Conservation (phyloP, 495 filamentous ascomycete genomes). For the Thozetella sp. region DNA sequence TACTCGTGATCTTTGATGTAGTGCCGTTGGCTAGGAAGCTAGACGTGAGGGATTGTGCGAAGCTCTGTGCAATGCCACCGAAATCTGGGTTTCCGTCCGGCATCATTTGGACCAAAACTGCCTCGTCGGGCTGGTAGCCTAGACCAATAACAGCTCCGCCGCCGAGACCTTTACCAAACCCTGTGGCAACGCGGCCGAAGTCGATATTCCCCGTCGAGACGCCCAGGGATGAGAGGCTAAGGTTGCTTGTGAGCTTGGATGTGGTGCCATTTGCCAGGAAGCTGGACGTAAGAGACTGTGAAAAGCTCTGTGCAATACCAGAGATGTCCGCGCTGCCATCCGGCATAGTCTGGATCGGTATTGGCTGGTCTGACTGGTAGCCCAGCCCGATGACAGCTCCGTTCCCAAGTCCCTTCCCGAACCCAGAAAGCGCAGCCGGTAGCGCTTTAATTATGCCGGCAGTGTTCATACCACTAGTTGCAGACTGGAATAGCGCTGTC, state of each 20-base stretch:
- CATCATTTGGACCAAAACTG: background rate
- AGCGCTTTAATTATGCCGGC: background rate
- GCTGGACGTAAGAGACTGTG: background rate
- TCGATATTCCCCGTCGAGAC: background rate
- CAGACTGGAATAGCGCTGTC: background rate
- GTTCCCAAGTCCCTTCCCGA: background rate
- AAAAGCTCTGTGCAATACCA: background rate
- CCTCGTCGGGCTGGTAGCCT: background rate
- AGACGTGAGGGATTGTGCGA: background rate
- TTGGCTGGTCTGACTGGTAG: background rate
- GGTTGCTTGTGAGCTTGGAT: background rate
- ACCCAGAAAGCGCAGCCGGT: background rate
- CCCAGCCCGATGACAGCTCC: background rate
- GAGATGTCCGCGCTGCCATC: constrained; percentile 1
- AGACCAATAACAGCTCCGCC: background rate
- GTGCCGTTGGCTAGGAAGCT: constrained; percentile 1
- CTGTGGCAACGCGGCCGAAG: background rate
- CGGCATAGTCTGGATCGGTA: background rate
- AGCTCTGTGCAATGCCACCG: background rate
- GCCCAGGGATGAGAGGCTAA: background rate
- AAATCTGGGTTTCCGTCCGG: background rate
- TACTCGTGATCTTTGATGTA: background rate
- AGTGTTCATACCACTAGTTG: background rate
- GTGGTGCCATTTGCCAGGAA: background rate
- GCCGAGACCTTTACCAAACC: background rate